Evolutionary conservation across 2,329 filamentous ascomycete genomes (phyloP), one percentile per base, ranked within the genome.

Genomic region (Hypoxylon sp.): DNA sequence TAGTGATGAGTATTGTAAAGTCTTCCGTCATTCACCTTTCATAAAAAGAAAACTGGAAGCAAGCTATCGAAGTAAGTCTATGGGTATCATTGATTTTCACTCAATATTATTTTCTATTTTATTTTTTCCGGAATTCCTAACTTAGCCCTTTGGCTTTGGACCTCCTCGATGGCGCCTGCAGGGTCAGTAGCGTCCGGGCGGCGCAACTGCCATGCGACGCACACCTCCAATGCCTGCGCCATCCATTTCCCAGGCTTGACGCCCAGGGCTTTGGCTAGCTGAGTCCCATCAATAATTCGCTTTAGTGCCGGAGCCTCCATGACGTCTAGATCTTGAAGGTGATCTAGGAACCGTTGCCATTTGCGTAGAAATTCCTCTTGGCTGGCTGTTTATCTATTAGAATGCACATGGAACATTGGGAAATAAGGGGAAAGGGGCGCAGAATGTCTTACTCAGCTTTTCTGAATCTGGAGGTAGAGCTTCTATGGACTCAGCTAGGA

Each of bases 151-250:
- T 81, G 83, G 59, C 75, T 78, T 51, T 80, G 79, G 24, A 93
- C 85, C 74, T 90, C 88, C 51, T 90, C 85, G 58, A 94, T 81
- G 1, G 86, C 90, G 2, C 83, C 86, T 5, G 81, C 74, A 5
- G 84, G 80, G 68, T 94, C 91, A 3, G 85, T 87, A 63, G 83
- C 83, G 3, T 84, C 84, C 0, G 94, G 93, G 76, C 98, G 89
- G 39, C 93, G 87, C 57, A 98, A 86, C 80, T 98, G 96, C 94
- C 94, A 98, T 67, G 90, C 90, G 80, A 97, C 88, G 67, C 93
- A 92, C 3, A 94, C 83, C 33, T 97, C 91, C 51, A 97, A 82
- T 3, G 94, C 94, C 50, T 86, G 85, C 59, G 89, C 89, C 86
- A 97, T 92, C 95, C 95, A 98, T n/a, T 85, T 90, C 0, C 93